A percentile compares a stretch with the other conserved stretches of the same genome.
Conservation (phyloP, 2,329 filamentous ascomycete genomes). For the Cryphonectria nitschkei region DNA sequence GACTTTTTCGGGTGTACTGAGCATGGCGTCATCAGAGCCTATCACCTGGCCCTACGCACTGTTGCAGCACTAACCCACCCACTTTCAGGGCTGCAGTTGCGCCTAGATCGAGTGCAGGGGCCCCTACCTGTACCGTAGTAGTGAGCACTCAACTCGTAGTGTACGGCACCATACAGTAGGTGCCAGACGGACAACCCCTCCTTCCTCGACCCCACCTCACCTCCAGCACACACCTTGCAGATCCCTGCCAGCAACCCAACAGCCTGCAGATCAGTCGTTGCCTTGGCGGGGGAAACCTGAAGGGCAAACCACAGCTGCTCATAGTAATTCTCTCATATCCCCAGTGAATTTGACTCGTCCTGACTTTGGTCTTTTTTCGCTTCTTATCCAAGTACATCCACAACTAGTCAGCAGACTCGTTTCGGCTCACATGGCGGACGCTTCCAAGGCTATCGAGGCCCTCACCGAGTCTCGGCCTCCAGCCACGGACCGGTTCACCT, state of each 20-base stretch:
- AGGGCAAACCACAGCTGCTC: no score
- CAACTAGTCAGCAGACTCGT: not conserved
- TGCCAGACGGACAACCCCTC: not conserved
- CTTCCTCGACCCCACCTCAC: not conserved
- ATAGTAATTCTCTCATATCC: slow-evolving; percentile 9
- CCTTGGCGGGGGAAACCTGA: not conserved
- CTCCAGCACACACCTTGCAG: not conserved
- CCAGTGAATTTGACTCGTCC: not conserved
- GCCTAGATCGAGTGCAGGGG: not conserved
- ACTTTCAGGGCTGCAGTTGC: slow-evolving; percentile 6
- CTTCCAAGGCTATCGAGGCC: slow-evolving; percentile 47
- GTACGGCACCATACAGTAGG: not conserved
- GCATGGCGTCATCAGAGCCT: slow-evolving; percentile 21
- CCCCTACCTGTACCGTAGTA: not conserved
- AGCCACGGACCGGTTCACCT: slow-evolving; percentile 70
- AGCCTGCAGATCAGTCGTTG: slow-evolving; percentile 7
- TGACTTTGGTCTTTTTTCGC: not conserved
- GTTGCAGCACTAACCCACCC: slow-evolving; percentile 7
- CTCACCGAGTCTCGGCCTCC: slow-evolving; percentile 55
- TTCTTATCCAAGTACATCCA: not conserved
- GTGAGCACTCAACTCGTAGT: not conserved
- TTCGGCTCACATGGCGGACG: slow-evolving; percentile 33
- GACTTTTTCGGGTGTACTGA: not conserved
- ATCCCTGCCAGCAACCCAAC: slow-evolving; percentile 10
- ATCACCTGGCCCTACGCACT: not conserved